Conservation (phyloP, 306 rosid genomes). For the Ammopiptanthus mongolicus region DNA sequence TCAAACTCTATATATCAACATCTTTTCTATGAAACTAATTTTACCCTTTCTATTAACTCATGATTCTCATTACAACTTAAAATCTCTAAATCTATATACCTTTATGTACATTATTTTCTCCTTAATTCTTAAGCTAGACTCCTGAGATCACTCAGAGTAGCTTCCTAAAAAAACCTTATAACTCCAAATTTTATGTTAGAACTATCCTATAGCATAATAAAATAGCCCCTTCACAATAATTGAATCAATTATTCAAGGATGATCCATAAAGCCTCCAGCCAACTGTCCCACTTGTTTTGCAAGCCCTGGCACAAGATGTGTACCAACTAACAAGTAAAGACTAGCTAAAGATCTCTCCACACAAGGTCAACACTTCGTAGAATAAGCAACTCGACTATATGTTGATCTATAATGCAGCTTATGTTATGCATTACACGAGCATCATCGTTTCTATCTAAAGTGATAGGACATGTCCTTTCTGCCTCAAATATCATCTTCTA, state of each 20-base stretch:
- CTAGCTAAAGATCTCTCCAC: background rate
- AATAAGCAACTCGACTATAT: background rate
- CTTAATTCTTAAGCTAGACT: background rate
- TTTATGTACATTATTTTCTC: background rate
- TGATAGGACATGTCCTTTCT: background rate
- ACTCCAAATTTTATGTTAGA: background rate
- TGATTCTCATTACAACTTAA: no score
- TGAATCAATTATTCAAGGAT: background rate
- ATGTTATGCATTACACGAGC: background rate
- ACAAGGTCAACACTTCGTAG: background rate
- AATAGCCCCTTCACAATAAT: background rate
- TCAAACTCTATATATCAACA: background rate
- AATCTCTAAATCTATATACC: background rate
- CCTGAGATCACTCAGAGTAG: background rate
- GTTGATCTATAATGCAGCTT: background rate
- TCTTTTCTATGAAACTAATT: background rate
- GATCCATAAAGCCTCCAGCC: background rate
- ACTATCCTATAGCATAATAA: background rate
- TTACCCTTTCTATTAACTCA: no score
- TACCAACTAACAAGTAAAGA: background rate
- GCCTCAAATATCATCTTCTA: no score
- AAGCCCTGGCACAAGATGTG: background rate
- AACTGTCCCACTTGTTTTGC: background rate
- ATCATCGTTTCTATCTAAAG: background rate
- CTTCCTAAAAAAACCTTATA: background rate